These are phyloP conservation scores for Corylus avellana DNA, from an alignment of 306 rosid genomes.

Conservation along the genomic window DNA sequence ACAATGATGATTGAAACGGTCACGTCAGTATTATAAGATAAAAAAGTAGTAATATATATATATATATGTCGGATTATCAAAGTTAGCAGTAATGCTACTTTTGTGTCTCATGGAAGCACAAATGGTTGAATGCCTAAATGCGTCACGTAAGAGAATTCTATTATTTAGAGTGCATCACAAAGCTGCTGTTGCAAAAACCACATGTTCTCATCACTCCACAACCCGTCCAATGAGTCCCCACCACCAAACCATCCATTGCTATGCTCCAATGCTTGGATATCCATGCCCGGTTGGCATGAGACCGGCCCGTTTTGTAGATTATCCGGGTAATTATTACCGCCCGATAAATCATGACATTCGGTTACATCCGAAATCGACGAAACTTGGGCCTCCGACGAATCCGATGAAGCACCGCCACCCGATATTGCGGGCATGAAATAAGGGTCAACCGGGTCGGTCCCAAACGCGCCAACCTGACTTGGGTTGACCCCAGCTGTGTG, in stretches of 20 bases:
- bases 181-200: conserved; percentile 62
- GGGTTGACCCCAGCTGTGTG: neutral
- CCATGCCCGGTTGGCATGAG: conserved; percentile 9
- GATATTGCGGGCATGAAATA: conserved; percentile 10
- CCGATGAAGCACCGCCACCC: conserved; percentile 9
- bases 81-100: neutral
- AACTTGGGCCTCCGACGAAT: conserved; percentile 32
- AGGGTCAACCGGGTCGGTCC: conserved; percentile 1
- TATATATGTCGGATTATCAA: neutral
- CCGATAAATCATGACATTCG: conserved; percentile 22
- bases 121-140: conserved; percentile 4
- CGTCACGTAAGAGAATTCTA: conserved; percentile 52
- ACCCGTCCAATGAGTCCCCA: conserved; percentile 43
- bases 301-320: conserved; percentile 22
- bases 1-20: no score
- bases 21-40: no score
- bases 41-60: neutral
- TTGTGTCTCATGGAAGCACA: neutral
- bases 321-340: neutral
- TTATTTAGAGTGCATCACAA: conserved; percentile 21
- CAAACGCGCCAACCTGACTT: neutral
- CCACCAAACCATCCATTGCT: conserved; percentile 34
- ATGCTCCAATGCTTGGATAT: conserved; percentile 15
- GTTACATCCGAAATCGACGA: conserved; percentile 35
- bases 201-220: conserved; percentile 75